Evolutionary conservation across 2,329 filamentous ascomycete genomes (phyloP).

Genomic region (Nemania serpens): DNA sequence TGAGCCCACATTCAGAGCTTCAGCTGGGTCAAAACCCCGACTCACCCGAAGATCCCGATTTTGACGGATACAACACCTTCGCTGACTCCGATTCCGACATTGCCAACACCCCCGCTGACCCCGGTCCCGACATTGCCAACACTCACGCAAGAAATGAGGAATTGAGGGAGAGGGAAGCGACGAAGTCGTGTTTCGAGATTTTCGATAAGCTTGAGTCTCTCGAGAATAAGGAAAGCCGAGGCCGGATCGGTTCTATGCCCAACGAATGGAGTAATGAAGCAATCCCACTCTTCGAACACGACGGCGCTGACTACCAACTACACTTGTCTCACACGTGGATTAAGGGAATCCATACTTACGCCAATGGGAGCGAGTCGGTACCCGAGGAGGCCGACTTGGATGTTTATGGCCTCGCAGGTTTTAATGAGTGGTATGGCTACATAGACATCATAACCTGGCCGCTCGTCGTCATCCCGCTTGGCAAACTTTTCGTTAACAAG

Average conservation of each 20-base stretch:
- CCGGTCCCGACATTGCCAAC: not conserved
- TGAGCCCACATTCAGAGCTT: too few relatives aligned
- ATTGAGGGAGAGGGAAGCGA: not conserved
- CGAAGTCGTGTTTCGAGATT: not conserved
- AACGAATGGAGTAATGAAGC: not conserved
- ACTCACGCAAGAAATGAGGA: not conserved
- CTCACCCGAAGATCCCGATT: too few relatives aligned
- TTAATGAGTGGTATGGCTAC: too few relatives aligned
- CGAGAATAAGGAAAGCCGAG: not conserved
- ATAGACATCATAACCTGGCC: not conserved
- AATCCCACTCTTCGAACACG: not conserved
- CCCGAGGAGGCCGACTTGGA: not conserved
- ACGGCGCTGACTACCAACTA: not conserved
- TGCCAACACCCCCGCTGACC: not conserved
- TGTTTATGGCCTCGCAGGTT: too few relatives aligned
- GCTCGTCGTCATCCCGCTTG: not conserved
- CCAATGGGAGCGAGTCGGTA: not conserved
- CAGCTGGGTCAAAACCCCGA: too few relatives aligned
- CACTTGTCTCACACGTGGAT: not conserved
- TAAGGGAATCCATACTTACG: not conserved
- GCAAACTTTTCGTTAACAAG: not conserved
- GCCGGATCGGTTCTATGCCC: not conserved
- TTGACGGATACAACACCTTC: not conserved
- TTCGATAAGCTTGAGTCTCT: not conserved
- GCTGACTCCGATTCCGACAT: not conserved